Evolutionary conservation across 2,329 filamentous ascomycete genomes (phyloP), one percentile per base, ranked within the genome.

Genomic region (Colletotrichum gloeosporioides): DNA sequence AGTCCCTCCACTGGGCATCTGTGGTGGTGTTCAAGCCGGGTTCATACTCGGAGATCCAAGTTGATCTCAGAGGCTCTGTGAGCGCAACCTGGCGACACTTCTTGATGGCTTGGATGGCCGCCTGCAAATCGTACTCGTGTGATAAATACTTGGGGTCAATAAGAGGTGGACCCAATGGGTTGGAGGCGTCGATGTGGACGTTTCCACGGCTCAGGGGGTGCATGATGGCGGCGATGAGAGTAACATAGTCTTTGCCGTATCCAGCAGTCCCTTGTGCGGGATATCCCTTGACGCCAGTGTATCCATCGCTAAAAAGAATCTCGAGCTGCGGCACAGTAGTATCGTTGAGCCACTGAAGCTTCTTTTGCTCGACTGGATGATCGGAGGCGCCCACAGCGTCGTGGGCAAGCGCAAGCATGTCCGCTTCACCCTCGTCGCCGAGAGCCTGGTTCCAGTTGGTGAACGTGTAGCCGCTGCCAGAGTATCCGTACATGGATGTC

Each of bases 271-370:
- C 81, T 71, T 49, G n/a, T 2, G 80, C 62, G 1, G 83, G 82
- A 66, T 84, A 84, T 13, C 84, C 83, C 75, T 84, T 84, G 55
- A 82, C 77, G 15, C 87, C 87, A 3, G 85, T 86, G 78, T 87
- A 88, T 2, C 85, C 85, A 71, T 88, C 86, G 2, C 85, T 85
- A 77, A 88, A 86, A 61, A 88, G 85, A n/a, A 87, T 76, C 78
- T 88, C 86, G 0, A 86, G 77, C 71, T 87, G 84, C 2, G 86
- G 85, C 6, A 87, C 82, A 9, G 76, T 75, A 5, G 77, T 76
- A 67, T 87, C 79, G 13, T 80, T 79, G 44, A 89, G 81, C 74
- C 86, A 83, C 6, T 83, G 77, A 2, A 88, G 76, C 77, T 88
- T 88, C 75, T 84, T 85, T 75, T 82, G 75, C 69, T 85, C 83